Evolutionary conservation across 768 basidiomycete species (phyloP).

Genomic region (Suillus plorans): DNA sequence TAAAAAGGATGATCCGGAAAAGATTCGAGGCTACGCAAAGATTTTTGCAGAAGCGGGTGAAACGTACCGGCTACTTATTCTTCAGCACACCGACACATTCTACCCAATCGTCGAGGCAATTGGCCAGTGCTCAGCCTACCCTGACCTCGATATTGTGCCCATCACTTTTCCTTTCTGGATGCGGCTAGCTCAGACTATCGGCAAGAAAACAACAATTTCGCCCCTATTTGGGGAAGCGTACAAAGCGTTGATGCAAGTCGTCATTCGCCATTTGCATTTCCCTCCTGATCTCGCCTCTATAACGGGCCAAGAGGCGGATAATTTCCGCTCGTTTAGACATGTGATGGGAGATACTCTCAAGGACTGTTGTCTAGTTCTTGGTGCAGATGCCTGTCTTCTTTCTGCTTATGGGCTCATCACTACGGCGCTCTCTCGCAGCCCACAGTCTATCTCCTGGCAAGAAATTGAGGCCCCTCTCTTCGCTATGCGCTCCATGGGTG

Average conservation of each 20-base stretch:
- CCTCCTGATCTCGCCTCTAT: constrained; percentile 68
- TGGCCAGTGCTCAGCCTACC: constrained; percentile 87
- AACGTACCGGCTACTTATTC: constrained; percentile 84
- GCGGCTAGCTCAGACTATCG: constrained; percentile 87
- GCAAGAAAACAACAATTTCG: constrained; percentile 69
- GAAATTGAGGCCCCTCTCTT: constrained; percentile 97
- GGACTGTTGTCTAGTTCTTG: constrained; percentile 94
- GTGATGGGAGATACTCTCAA: constrained; percentile 99
- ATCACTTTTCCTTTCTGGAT: constrained; percentile 99
- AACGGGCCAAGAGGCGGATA: constrained; percentile 84
- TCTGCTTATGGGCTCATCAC: constrained; percentile 82
- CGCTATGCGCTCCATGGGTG: constrained; percentile 98
- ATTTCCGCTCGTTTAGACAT: constrained; percentile 93
- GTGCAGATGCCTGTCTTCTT: constrained; percentile 79
- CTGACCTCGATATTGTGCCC: constrained; percentile 92
- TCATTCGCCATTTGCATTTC: constrained; percentile 91
- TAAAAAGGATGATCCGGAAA: constrained; percentile 77
- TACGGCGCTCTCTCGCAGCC: constrained; percentile 60
- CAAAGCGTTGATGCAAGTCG: constrained; percentile 76
- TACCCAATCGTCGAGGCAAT: constrained; percentile 96
- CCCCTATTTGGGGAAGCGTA: constrained; percentile 84
- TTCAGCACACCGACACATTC: constrained; percentile 90
- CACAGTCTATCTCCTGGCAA: constrained; percentile 78
- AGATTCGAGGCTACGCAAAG: constrained; percentile 84
- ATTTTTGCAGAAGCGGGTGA: constrained; percentile 98